A percentile compares a stretch with the other conserved stretches of the same genome.
Evolutionary conservation across 441 rosid genomes (phyloP).

Genomic region (Rhodomyrtus psidioides): DNA sequence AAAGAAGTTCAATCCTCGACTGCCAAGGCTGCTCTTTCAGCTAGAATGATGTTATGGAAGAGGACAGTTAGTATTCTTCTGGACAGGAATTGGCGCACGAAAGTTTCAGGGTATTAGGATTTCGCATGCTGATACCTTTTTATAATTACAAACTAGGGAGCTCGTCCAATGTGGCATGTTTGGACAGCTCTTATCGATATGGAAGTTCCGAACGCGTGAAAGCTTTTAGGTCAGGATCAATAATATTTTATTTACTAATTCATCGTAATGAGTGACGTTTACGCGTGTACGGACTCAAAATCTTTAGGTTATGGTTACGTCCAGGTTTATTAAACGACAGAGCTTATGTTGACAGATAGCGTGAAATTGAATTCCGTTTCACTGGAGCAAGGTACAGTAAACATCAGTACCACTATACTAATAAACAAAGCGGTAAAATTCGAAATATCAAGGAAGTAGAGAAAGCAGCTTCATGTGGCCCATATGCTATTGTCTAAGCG

Average conservation of each 20-base stretch:
- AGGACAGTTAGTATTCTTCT: not conserved
- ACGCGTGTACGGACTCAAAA: not conserved
- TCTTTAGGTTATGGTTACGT: not conserved
- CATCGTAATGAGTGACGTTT: not conserved
- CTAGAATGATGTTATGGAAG: not conserved
- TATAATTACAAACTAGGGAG: not conserved
- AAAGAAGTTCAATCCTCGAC: not conserved
- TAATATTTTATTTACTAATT: not conserved
- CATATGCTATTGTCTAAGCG: not conserved
- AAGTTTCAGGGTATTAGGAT: not conserved
- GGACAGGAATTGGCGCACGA: not conserved
- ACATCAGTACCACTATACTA: not conserved
- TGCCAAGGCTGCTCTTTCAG: not conserved
- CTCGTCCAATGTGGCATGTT: not conserved
- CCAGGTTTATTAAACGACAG: not conserved
- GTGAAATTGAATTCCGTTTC: not conserved
- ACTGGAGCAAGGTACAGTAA: not conserved
- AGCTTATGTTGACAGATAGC: not conserved
- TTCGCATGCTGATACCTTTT: not conserved
- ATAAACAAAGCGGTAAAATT: not conserved
- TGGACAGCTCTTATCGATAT: not conserved
- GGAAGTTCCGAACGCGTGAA: rapidly evolving
- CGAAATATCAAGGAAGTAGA: not conserved
- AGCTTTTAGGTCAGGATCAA: not conserved
- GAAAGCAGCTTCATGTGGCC: not conserved